Percentiles rank a stretch among this genome's conserved stretches.
Evolutionary conservation across 345 rosid genomes (phyloP).

Genomic region (Eucalyptus microcorys): DNA sequence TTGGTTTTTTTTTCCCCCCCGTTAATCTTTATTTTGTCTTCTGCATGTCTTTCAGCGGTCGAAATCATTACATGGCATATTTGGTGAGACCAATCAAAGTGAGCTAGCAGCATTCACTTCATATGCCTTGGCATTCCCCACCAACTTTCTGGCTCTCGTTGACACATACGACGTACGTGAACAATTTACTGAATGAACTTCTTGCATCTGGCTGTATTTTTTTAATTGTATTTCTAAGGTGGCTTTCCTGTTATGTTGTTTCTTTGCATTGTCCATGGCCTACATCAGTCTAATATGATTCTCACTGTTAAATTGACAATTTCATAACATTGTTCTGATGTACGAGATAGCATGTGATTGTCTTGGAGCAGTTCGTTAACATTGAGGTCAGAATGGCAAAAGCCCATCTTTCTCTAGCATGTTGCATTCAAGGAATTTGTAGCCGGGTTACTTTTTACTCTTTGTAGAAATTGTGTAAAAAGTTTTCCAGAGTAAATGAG

Average conservation of each 20-base stretch:
- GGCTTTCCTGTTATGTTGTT: not conserved
- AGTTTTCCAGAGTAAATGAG: not conserved
- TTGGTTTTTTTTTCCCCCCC: not conserved
- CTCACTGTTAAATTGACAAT: not conserved
- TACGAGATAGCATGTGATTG: not conserved
- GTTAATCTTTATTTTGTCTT: not conserved
- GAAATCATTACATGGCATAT: constrained; percentile 29
- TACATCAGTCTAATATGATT: not conserved
- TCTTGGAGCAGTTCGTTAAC: not conserved
- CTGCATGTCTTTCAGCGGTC: constrained; percentile 41
- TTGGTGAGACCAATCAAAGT: constrained; percentile 86
- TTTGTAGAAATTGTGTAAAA: not conserved
- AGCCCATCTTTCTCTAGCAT: not conserved
- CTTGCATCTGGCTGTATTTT: not conserved
- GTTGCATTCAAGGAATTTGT: not conserved
- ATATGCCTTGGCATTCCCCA: constrained; percentile 92
- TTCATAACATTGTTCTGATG: not conserved
- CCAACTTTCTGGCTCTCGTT: constrained; percentile 72
- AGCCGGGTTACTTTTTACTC: not conserved
- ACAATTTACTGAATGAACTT: not conserved
- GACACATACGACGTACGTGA: constrained; percentile 86
- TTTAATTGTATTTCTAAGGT: not conserved
- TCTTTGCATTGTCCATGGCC: not conserved
- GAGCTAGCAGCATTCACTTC: constrained; percentile 92
- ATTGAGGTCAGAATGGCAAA: not conserved